Evolutionary conservation across 305 asterid species (phyloP).

Genomic region (Fraxinus nigra): DNA sequence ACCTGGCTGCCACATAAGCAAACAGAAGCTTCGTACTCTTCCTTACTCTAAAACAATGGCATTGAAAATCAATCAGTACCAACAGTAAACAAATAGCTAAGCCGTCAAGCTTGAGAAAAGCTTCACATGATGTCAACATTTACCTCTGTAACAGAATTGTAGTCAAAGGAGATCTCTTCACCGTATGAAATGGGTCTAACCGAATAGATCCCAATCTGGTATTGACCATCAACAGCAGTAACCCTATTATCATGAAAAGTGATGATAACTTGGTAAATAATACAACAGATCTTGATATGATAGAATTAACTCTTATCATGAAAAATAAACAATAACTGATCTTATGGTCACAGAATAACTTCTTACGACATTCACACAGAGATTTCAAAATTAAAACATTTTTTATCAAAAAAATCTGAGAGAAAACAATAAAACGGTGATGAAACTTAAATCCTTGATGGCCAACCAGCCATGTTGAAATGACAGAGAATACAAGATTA

Average conservation of each 20-base stretch:
- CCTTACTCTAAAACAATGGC: constrained; percentile 73
- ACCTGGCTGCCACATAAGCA: constrained; percentile 97
- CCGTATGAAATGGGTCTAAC: constrained; percentile 93
- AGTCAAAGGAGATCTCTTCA: constrained; percentile 96
- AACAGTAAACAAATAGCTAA: constrained; percentile 1
- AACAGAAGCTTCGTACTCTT: constrained; percentile 98
- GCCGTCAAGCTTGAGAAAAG: constrained; percentile 13
- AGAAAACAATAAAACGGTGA: not conserved
- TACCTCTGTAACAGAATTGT: constrained; percentile 98
- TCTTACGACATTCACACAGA: not conserved
- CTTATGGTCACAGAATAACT: not conserved
- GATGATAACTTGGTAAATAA: constrained; percentile 14
- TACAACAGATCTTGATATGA: not conserved
- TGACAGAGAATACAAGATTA: not conserved
- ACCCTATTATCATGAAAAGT: constrained; percentile 58
- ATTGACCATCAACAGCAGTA: constrained; percentile 97
- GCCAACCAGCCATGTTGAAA: not conserved
- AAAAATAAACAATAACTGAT: not conserved
- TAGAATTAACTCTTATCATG: not conserved
- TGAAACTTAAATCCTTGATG: not conserved
- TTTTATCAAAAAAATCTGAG: not conserved
- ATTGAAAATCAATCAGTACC: constrained; percentile 26
- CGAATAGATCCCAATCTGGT: constrained; percentile 93
- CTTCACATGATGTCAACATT: constrained; percentile 26
- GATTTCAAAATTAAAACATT: not conserved